A percentile compares a stretch with the other conserved stretches of the same genome.
Evolutionary conservation across 2,329 filamentous ascomycete species (phyloP).

Genomic region (Trichophyton verrucosum): DNA sequence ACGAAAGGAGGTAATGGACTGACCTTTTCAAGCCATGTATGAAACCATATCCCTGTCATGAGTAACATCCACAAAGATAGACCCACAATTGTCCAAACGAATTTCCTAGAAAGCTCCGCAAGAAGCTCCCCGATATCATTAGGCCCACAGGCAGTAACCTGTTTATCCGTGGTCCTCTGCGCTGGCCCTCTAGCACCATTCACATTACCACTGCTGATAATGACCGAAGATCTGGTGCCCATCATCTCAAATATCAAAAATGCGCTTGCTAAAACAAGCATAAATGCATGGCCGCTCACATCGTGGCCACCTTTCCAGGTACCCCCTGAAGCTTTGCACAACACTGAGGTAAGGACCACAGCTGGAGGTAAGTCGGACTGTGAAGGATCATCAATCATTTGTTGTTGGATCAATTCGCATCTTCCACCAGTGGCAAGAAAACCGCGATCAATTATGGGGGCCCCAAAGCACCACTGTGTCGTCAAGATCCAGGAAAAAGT

Average conservation of each 20-base stretch:
- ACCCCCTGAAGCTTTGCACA: slow-evolving; percentile 73
- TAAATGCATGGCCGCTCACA: slow-evolving; percentile 87
- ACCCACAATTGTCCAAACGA: slow-evolving; percentile 47
- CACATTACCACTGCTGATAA: slow-evolving; percentile 41
- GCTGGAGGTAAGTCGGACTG: slow-evolving; percentile 14
- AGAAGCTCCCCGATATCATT: slow-evolving; percentile 35
- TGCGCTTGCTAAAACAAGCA: slow-evolving; percentile 72
- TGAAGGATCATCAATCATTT: slow-evolving; percentile 26
- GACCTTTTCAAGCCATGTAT: slow-evolving; percentile 97
- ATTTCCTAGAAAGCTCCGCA: slow-evolving; percentile 44
- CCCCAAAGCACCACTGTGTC: slow-evolving; percentile 95
- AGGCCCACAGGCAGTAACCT: slow-evolving; percentile 17
- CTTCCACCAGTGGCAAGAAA: slow-evolving; percentile 80
- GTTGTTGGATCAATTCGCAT: slow-evolving; percentile 52
- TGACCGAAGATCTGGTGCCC: slow-evolving; percentile 47
- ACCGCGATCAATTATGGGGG: slow-evolving; percentile 75
- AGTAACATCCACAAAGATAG: slow-evolving; percentile 90
- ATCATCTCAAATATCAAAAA: slow-evolving; percentile 74
- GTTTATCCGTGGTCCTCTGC: slow-evolving; percentile 12
- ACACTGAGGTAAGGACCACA: slow-evolving; percentile 55
- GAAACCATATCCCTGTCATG: slow-evolving; percentile 97
- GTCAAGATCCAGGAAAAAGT: slow-evolving; percentile 73
- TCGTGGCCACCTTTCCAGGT: slow-evolving; percentile 90
- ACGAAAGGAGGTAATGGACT: slow-evolving; percentile 18
- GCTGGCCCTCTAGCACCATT: slow-evolving; percentile 27